Conservation (phyloP, 2,329 filamentous ascomycete species). For the Neonectria neomacrospora region DNA sequence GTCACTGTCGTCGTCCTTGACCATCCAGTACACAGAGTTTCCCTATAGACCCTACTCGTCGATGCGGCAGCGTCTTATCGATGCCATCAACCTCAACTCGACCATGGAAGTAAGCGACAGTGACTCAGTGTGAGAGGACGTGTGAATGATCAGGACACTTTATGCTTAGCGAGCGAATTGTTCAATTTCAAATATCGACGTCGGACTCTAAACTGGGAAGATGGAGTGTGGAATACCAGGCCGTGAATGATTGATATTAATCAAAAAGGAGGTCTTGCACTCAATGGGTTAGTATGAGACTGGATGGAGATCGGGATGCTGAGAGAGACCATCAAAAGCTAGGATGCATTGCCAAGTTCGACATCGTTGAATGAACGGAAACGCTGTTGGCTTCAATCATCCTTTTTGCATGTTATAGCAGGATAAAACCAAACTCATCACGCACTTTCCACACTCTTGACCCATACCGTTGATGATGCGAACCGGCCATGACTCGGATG, state of each 20-base stretch:
- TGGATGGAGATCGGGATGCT: background rate
- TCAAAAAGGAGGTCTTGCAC: background rate
- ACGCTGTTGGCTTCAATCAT: too few relatives aligned
- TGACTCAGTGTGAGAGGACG: background rate
- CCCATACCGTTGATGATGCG: too few relatives aligned
- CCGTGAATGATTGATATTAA: background rate
- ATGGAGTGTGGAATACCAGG: background rate
- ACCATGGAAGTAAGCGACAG: background rate
- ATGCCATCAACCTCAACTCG: conserved; percentile 9
- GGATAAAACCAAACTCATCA: background rate
- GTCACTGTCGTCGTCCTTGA: conserved; percentile 6
- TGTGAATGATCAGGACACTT: background rate
- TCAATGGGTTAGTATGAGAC: background rate
- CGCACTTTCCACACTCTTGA: too few relatives aligned
- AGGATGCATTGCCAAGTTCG: background rate
- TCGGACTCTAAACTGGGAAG: background rate
- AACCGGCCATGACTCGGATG: too few relatives aligned
- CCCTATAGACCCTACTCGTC: conserved; percentile 34
- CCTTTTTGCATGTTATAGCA: too few relatives aligned
- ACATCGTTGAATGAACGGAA: background rate
- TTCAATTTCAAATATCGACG: background rate
- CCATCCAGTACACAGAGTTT: conserved; percentile 26
- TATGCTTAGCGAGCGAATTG: background rate
- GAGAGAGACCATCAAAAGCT: background rate
- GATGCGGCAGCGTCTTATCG: conserved; percentile 27